Base-by-base conservation (phyloP, 768 basidiomycete species). In the Lyophyllum semitale region DNA sequence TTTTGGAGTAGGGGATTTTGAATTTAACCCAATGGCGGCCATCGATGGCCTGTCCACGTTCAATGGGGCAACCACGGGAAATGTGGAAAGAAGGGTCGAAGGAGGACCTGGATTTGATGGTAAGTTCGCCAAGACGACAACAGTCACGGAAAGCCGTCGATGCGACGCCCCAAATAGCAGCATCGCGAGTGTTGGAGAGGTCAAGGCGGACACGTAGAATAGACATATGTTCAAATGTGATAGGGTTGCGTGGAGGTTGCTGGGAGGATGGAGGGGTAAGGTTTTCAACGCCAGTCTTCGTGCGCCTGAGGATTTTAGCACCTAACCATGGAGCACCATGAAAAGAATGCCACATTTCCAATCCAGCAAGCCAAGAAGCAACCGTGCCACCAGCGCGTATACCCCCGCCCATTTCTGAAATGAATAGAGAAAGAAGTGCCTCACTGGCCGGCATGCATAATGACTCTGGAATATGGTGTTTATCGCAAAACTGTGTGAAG, bases 401-500 rank as follows among this genome's bases (percentile, higher is more conserved):
- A 43, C 1, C 0, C 1, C 0, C 67, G 55, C 9, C 43, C 26
- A 12, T 29, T 1, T 57, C 42, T 8, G 51, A 51, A 1, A 55
- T 50, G 27, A 75, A 77, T 1, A 62, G 48, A 0, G 63, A 53
- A 1, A 74, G 61, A 0, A 74, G 58, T 7, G 51, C 15, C 11
- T 68, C 58, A 13, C 57, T 65, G 0, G 66, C 73, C 0, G 69
- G 73, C 67, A 71, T 74, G 2, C 61, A 56, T 0, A 26, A 33
- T 0, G 40, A 59, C 50, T 75, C 69, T 0, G 63, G 27, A 8
- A 76, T 66, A 4, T 52, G 11, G 29, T 58, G 51, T 1, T 45
- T 17, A 35, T 77, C 68, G 25, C 74, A 77, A 50, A 72, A 77
- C 38, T 75, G 68, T 0, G 62, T 71, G 60, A 73, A 75, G 0